Percentiles rank a stretch among this genome's conserved stretches.
Evolutionary conservation across 805 yeast genomes (phyloP).

Genomic region (Maudiozyma turicensis): DNA sequence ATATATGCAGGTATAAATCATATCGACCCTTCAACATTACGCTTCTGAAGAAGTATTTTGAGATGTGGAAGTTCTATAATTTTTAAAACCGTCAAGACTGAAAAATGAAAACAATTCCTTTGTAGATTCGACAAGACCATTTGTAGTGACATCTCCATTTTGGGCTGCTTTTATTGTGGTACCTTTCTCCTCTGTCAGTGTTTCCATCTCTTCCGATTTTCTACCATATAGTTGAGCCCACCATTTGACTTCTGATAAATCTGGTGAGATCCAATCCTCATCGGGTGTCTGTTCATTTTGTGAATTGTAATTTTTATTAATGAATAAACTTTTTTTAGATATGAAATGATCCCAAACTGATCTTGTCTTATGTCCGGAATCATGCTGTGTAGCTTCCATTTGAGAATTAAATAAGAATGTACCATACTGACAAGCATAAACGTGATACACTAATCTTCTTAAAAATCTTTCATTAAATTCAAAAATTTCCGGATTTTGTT

Average conservation of each 20-base stretch:
- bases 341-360: constrained; percentile 92
- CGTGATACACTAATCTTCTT: constrained; percentile 74
- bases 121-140: constrained; percentile 3
- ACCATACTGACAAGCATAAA: constrained; percentile 92
- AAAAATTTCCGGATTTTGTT: constrained; percentile 63
- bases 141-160: not conserved
- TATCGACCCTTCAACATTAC: too few species aligned
- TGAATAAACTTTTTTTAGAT: constrained; percentile 63
- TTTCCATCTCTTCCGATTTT: constrained; percentile 55
- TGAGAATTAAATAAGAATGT: constrained; percentile 76
- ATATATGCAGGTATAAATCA: too few species aligned
- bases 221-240: constrained; percentile 85
- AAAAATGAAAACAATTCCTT: constrained; percentile 5
- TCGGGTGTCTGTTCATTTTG: constrained; percentile 1
- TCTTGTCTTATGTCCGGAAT: constrained; percentile 42
- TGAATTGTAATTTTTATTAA: constrained; percentile 37
- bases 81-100: constrained; percentile 1
- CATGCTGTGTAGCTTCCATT: constrained; percentile 41
- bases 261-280: constrained; percentile 44
- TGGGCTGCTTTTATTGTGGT: not conserved
- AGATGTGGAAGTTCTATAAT: not conserved
- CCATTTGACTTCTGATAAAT: constrained; percentile 48
- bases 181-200: not conserved
- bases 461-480: constrained; percentile 86
- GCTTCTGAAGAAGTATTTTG: not conserved